A percentile compares a stretch with the other conserved stretches of the same genome.
Evolutionary conservation across 2,329 filamentous ascomycete genomes (phyloP).

Genomic region (Ophiocordyceps unilateralis): DNA sequence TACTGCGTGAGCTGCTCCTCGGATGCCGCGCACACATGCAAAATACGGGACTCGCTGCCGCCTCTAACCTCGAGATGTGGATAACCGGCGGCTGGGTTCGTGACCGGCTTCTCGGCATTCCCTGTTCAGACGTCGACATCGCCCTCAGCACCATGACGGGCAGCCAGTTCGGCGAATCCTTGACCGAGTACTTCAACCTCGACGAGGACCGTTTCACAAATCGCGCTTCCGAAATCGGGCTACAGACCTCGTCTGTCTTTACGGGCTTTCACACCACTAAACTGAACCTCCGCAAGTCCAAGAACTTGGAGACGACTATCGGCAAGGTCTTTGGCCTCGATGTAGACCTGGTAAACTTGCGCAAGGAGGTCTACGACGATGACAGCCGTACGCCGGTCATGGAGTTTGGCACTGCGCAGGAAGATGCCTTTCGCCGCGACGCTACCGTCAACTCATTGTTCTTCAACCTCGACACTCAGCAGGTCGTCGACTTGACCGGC

Average conservation of each 20-base stretch:
- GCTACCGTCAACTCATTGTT: slow-evolving; percentile 93
- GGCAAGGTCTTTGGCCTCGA: slow-evolving; percentile 74
- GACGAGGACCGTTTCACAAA: slow-evolving; percentile 41
- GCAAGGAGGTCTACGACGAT: slow-evolving; percentile 81
- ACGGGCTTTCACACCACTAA: slow-evolving; percentile 75
- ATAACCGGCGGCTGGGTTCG: slow-evolving; percentile 82
- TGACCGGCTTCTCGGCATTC: slow-evolving; percentile 58
- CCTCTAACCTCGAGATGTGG: slow-evolving; percentile 40
- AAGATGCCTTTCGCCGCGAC: slow-evolving; percentile 79
- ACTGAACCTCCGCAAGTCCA: slow-evolving; percentile 88
- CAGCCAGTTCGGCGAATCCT: slow-evolving; percentile 50
- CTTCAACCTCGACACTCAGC: slow-evolving; percentile 69
- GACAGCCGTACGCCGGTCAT: slow-evolving; percentile 80
- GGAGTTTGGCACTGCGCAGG: slow-evolving; percentile 81
- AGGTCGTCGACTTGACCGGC: slow-evolving; percentile 72
- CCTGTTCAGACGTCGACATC: slow-evolving; percentile 68
- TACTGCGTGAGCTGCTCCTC: slow-evolving; percentile 58
- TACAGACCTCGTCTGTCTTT: slow-evolving; percentile 36
- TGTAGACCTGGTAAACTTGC: slow-evolving; percentile 84
- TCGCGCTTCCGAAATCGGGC: slow-evolving; percentile 9
- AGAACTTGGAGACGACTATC: slow-evolving; percentile 85
- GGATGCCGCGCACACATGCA: slow-evolving; percentile 41
- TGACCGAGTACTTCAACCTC: slow-evolving; percentile 51
- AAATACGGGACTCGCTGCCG: slow-evolving; percentile 21
- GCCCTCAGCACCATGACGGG: slow-evolving; percentile 79